These are phyloP conservation scores for Cryphonectria carpinicola DNA, from an alignment of 2,329 filamentous ascomycete species.

Conservation along the genomic window DNA sequence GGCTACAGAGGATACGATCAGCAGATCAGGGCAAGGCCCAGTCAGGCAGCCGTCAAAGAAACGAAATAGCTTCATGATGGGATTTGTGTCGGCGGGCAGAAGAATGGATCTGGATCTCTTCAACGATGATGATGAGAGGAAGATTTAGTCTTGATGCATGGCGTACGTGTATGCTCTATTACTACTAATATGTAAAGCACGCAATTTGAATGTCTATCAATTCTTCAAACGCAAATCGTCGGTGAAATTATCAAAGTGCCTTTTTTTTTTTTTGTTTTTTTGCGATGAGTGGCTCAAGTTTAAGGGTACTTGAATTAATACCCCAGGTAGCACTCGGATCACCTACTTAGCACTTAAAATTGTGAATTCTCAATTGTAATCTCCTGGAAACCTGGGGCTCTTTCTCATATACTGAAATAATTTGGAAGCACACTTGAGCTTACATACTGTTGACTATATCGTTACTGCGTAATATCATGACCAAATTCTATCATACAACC, in stretches of 20 bases:
- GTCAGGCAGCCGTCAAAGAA: not conserved
- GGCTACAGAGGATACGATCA: not conserved
- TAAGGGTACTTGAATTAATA: too few species aligned
- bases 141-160: not conserved
- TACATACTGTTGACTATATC: not conserved
- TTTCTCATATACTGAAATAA: not conserved
- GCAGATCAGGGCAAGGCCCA: not conserved
- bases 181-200: not conserved
- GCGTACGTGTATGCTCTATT: not conserved
- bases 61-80: conserved; percentile 13
- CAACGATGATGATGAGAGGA: not conserved
- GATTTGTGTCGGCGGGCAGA: not conserved
- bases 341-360: too few species aligned
- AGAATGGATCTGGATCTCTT: not conserved
- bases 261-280: too few species aligned
- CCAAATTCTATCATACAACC: not conserved
- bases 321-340: too few species aligned
- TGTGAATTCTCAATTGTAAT: not conserved
- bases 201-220: too few species aligned
- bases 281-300: too few species aligned
- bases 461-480: not conserved
- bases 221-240: too few species aligned
- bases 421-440: not conserved
- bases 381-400: not conserved
- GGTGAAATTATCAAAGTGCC: too few species aligned